Base-by-base conservation (phyloP, 768 basidiomycete genomes). In the Naganishia vaughanmartiniae region DNA sequence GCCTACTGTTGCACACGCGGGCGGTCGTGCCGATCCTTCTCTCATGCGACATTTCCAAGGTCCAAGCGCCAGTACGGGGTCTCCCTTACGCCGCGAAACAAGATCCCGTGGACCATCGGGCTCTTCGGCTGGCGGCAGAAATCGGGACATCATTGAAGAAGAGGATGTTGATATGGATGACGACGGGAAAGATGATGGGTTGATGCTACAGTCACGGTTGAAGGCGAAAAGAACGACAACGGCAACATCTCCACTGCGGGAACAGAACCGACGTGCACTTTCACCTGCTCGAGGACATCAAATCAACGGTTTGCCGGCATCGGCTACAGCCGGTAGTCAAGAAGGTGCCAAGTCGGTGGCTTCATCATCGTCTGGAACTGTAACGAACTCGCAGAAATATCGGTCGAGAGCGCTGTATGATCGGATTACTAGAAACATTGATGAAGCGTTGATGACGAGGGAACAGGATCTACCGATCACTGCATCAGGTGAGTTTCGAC, bases 401-500 rank as follows among this genome's bases (percentile, higher is more conserved):
- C 19, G 42, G 42, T 63, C 60, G 24, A 46, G 42, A 45, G 60
- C 60, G 58, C 86, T 87, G 0, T 92, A 91, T 76, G 91, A 91
- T 36, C 87, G 86, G 0, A 88, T 87, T 34, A 84, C 84, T 10
- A 83, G 83, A 58, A 85, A 84, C 17, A 76, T 87, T 33, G 82
- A 82, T 30, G 70, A 81, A 3, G 92, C 91, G 0, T 90, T 92
- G 76, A 87, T 89, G 2, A 88, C 89, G 28, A 87, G 85, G 74
- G 84, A 86, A 1, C 78, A 78, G 4, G 89, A 89, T 0, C 84
- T 84, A 67, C 76, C 89, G n/a, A 91, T 90, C 83, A 84, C 86
- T 11, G 86, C 90, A 72, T 87, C 89, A 3, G 83, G 86, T 56
- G 83, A 58, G 78, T 77, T n/a, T 15, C 63, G 31, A n/a, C n/a